These are phyloP conservation scores for Linnemannia schmuckeri DNA, from an alignment of 192 early-diverging fungal species.

Conservation along the genomic window DNA sequence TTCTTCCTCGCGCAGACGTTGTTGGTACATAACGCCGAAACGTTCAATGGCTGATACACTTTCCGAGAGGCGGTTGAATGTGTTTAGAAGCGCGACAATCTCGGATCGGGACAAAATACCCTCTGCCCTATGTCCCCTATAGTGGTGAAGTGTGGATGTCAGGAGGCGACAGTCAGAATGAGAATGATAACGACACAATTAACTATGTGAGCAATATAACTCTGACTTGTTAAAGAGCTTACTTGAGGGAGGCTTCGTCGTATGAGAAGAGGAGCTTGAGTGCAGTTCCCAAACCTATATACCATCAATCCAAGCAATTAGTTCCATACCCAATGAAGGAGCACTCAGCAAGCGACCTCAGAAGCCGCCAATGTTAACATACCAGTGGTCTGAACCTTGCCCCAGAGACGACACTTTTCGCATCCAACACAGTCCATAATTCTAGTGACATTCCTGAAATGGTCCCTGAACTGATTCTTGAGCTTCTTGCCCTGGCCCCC, in stretches of 20 bases:
- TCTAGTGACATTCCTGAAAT: slow-evolving; percentile 95
- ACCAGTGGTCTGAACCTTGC: slow-evolving; percentile 88
- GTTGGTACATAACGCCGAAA: slow-evolving; percentile 84
- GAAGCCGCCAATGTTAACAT: neutral
- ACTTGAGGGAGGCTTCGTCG: slow-evolving; percentile 76
- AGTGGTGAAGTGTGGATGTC: neutral
- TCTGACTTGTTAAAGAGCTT: slow-evolving; percentile 18
- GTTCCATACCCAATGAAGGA: neutral
- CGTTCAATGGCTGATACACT: slow-evolving; percentile 83
- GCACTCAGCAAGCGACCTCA: neutral
- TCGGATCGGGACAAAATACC: slow-evolving; percentile 79
- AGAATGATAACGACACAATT: no score
- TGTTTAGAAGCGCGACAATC: slow-evolving; percentile 92
- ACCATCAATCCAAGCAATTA: neutral
- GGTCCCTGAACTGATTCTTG: slow-evolving; percentile 89
- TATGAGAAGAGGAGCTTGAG: slow-evolving; percentile 96
- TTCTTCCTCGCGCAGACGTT: slow-evolving; percentile 25
- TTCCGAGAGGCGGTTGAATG: slow-evolving; percentile 89
- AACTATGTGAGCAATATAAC: neutral
- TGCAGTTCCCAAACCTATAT: slow-evolving; percentile 92
- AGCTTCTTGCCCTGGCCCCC: slow-evolving; percentile 60
- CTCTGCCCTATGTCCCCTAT: slow-evolving; percentile 64
- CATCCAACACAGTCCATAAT: slow-evolving; percentile 99
- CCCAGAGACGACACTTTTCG: slow-evolving; percentile 99
- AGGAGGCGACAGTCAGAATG: neutral